Base-by-base conservation (phyloP, 108 stramenopile species). In the Stephanodiscus triporus region DNA sequence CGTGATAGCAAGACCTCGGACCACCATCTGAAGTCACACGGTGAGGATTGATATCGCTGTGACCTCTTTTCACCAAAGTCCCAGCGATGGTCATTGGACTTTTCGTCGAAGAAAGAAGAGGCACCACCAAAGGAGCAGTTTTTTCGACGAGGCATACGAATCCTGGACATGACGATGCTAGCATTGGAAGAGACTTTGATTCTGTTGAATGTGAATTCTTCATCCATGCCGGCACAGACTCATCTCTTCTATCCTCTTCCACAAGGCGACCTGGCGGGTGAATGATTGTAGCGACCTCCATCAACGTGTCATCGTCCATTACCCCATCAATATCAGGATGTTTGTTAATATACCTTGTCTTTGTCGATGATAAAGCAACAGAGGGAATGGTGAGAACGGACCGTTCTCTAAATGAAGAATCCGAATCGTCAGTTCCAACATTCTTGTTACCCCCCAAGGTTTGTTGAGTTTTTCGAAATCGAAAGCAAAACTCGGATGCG, bases 81-180 rank as follows among this genome's bases (percentile, higher is more conserved):
- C 87, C 92, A 22, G 83, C 80, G 37, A 86, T 53, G 11, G 81
- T 75, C 93, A 95, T 91, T 48, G 95, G 89, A 45, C 91, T 92
- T 73, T 94, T 94, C 23, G 84, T 87, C 8, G 88, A 78, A 48
- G 91, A 87, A 56, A 99, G 78, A 60, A 92, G 85, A 2, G 95
- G 95, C 20, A 99, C 86, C 8, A 87, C 84, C 19, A 75, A 43
- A 23, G 94, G 91, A 1, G 83, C 70, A 29, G 94, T 89, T 82
- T 99, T 99, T 80, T 99, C 99, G n/a, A 97, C 95, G 67, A 97
- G 92, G 73, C 97, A 99, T 0, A 99, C 98, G 64, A 97, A 87
- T 24, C 98, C 99, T 13, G 99, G 99, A 86, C 99, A 99, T 10
- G 92, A 92, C 20, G 95, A 96, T 14, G 94, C 66, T 23, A 99